Evolutionary conservation across 2,329 filamentous ascomycete species (phyloP).

Genomic region (Pseudonectria foliicola): DNA sequence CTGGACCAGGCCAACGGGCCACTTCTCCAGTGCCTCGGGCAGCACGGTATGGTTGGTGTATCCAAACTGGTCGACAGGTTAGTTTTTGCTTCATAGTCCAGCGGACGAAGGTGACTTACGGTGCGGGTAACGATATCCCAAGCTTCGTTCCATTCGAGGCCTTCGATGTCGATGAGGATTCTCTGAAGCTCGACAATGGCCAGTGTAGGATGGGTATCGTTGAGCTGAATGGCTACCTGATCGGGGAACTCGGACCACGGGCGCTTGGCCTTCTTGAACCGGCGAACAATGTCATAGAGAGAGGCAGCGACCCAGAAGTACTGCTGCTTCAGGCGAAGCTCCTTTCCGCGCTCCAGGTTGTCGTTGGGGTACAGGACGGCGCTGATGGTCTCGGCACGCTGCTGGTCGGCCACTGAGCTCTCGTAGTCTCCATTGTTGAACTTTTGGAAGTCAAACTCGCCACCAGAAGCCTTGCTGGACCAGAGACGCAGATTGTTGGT

Average conservation of each 20-base stretch:
- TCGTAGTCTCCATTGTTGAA: slow-evolving; percentile 99
- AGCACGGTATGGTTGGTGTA: slow-evolving; percentile 99
- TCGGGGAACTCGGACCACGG: slow-evolving; percentile 89
- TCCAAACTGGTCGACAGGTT: slow-evolving; percentile 56
- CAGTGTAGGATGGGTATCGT: slow-evolving; percentile 94
- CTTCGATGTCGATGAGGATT: slow-evolving; percentile 83
- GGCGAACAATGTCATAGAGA: slow-evolving; percentile 88
- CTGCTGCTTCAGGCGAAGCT: slow-evolving; percentile 95
- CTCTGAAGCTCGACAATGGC: slow-evolving; percentile 94
- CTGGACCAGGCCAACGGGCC: slow-evolving; percentile 89
- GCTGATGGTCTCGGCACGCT: slow-evolving; percentile 97
- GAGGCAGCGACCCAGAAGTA: slow-evolving; percentile 99
- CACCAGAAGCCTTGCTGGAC: slow-evolving; percentile 95
- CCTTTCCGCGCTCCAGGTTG: slow-evolving; percentile 92
- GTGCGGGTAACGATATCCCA: slow-evolving; percentile 74
- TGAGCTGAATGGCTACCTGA: slow-evolving; percentile 94
- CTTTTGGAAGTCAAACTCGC: slow-evolving; percentile 98
- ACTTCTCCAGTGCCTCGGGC: slow-evolving; percentile 95
- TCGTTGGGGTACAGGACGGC: slow-evolving; percentile 97
- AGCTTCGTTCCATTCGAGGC: slow-evolving; percentile 85
- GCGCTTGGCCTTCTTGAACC: slow-evolving; percentile 95
- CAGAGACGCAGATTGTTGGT: slow-evolving; percentile 96
- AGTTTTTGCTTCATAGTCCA: slow-evolving; percentile 1
- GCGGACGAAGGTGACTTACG: slow-evolving; percentile 33
- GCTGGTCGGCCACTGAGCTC: slow-evolving; percentile 94